phyloP scores from a whole-genome alignment of 192 early-diverging fungal species.

The Coemansia sp. region DNA sequence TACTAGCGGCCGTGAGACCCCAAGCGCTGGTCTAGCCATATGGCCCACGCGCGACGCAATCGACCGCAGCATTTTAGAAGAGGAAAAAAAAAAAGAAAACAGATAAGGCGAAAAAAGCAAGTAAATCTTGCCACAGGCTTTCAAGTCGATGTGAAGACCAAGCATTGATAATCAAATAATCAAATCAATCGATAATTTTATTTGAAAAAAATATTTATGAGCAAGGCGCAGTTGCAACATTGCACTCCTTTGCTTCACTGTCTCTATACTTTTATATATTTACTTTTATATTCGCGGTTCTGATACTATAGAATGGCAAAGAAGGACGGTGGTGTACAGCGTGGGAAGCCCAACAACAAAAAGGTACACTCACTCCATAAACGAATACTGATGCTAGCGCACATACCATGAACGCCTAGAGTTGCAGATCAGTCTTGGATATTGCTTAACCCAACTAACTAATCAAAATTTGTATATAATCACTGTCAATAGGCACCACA shows the following conservation, averaged over 20 bases:
- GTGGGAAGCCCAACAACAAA: conserved; percentile 10
- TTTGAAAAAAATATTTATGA: conserved; percentile 1
- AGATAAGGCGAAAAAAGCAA: conserved; percentile 3
- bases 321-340: conserved; percentile 20
- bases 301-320: conserved; percentile 16
- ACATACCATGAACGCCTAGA: not conserved
- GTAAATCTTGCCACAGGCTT: not conserved
- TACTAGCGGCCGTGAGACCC: not conserved
- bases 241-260: not conserved
- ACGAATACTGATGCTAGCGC: not conserved
- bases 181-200: conserved; percentile 13
- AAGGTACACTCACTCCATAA: not conserved
- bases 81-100: not conserved
- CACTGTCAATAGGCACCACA: not conserved
- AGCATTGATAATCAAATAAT: conserved; percentile 6
- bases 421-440: not conserved
- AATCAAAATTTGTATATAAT: not conserved
- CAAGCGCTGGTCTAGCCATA: conserved; percentile 1
- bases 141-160: not conserved
- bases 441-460: not conserved
- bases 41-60: conserved; percentile 7
- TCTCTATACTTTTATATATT: conserved; percentile 1
- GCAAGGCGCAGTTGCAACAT: not conserved
- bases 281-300: not conserved
- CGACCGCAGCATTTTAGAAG: conserved; percentile 11